A percentile compares a stretch with the other conserved stretches of the same genome.
These are phyloP conservation scores for Tulasnella sp. DNA, from an alignment of 768 basidiomycete species.

Conservation along the genomic window DNA sequence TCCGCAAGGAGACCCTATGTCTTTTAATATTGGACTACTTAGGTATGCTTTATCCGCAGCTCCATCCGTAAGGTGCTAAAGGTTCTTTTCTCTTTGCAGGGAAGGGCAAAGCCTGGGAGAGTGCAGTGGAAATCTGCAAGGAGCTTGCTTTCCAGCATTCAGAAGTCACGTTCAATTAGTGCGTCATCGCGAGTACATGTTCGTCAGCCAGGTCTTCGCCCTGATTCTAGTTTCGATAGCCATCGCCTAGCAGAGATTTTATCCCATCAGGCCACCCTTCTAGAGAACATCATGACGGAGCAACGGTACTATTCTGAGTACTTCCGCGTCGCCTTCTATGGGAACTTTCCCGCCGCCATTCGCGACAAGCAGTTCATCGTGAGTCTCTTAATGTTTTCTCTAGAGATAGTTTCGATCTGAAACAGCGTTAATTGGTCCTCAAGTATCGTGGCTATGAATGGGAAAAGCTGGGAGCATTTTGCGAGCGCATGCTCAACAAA, in stretches of 20 bases:
- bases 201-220: neutral
- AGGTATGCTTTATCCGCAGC: conserved; percentile 35
- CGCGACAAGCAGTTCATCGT: conserved; percentile 88
- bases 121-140: conserved; percentile 84
- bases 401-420: neutral
- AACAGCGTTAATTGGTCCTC: conserved; percentile 11
- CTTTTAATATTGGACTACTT: conserved; percentile 89
- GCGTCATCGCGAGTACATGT: conserved; percentile 26
- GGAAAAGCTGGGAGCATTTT: conserved; percentile 86
- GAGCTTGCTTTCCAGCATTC: conserved; percentile 84
- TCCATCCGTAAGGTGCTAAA: neutral
- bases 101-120: conserved; percentile 96
- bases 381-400: conserved; percentile 23
- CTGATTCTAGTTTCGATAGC: conserved; percentile 30
- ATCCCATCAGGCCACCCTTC: conserved; percentile 72
- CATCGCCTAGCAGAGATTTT: conserved; percentile 75
- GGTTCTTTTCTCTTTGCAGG: conserved; percentile 37
- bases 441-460: conserved; percentile 91
- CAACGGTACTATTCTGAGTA: conserved; percentile 86
- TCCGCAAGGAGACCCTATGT: conserved; percentile 85
- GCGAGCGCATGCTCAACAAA: conserved; percentile 85
- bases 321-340: conserved; percentile 88
- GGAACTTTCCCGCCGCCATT: conserved; percentile 77
- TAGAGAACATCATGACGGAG: conserved; percentile 75
- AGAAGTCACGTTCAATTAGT: conserved; percentile 87